These are phyloP conservation scores for Phytopythium aichiense DNA, from an alignment of 352 stramenopile species.

Conservation along the genomic window DNA sequence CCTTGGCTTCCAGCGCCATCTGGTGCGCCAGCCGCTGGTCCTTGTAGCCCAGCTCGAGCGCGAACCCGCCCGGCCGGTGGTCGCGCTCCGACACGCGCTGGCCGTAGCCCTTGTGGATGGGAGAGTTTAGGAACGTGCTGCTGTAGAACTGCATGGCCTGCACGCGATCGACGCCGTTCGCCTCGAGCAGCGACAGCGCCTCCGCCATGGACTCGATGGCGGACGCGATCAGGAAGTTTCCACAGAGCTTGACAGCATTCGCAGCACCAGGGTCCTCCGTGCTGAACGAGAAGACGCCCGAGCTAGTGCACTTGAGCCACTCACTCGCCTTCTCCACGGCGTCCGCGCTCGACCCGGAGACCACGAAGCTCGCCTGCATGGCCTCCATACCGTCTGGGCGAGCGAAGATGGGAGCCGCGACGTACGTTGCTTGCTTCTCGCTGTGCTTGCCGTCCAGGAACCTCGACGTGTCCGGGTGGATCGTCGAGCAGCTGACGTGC, in stretches of 20 bases:
- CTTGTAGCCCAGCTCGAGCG: slow-evolving; percentile 71
- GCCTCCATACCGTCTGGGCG: slow-evolving; percentile 63
- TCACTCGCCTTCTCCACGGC: slow-evolving; percentile 30
- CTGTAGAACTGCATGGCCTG: slow-evolving; percentile 76
- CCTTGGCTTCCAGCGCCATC: slow-evolving; percentile 40
- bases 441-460: slow-evolving; percentile 33
- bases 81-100: slow-evolving; percentile 73
- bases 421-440: slow-evolving; percentile 28
- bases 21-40: slow-evolving; percentile 61
- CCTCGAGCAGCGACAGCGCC: slow-evolving; percentile 58
- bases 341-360: slow-evolving; percentile 35
- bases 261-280: slow-evolving; percentile 50
- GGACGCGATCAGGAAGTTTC: slow-evolving; percentile 77
- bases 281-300: slow-evolving; percentile 46
- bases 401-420: slow-evolving; percentile 67
- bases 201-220: slow-evolving; percentile 81
- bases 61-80: slow-evolving; percentile 66
- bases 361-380: slow-evolving; percentile 63
- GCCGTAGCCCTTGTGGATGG: slow-evolving; percentile 80
- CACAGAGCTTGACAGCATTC: slow-evolving; percentile 76
- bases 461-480: slow-evolving; percentile 56
- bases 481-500: slow-evolving; percentile 72
- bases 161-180: slow-evolving; percentile 66
- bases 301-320: slow-evolving; percentile 39
- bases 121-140: slow-evolving; percentile 75